Evolutionary conservation across 2,329 filamentous ascomycete genomes (phyloP).

Genomic region (Tolypocladium endophyticum): DNA sequence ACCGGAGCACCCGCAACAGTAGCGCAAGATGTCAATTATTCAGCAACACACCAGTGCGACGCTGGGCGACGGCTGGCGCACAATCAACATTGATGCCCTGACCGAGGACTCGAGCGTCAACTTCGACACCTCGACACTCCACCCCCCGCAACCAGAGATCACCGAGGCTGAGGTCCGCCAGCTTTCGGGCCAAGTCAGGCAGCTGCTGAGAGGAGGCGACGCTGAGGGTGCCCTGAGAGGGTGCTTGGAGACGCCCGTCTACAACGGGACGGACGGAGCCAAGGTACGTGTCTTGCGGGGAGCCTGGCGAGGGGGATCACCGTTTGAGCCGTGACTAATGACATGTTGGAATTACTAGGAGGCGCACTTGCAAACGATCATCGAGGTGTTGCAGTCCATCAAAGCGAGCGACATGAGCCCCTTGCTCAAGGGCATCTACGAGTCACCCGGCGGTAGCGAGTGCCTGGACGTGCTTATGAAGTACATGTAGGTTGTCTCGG

Average conservation of each 20-base stretch:
- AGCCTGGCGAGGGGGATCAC: neutral
- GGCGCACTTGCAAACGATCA: conserved; percentile 74
- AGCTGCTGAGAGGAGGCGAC: conserved; percentile 79
- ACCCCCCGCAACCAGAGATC: conserved; percentile 64
- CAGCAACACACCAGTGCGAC: conserved; percentile 52
- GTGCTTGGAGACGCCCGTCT: conserved; percentile 79
- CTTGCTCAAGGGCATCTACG: conserved; percentile 72
- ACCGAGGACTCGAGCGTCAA: conserved; percentile 84
- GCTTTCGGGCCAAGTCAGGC: conserved; percentile 71
- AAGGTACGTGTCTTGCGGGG: conserved; percentile 30
- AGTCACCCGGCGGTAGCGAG: conserved; percentile 69
- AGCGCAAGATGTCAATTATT: conserved; percentile 49
- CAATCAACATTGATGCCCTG: conserved; percentile 87
- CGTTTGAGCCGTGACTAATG: neutral
- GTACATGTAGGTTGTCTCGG: conserved; percentile 61
- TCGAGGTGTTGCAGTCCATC: conserved; percentile 92
- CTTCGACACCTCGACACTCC: conserved; percentile 79
- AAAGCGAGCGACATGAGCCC: conserved; percentile 93
- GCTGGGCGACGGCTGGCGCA: conserved; percentile 62
- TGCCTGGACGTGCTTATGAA: conserved; percentile 92
- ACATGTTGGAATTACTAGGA: conserved; percentile 42
- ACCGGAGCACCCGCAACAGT: neutral
- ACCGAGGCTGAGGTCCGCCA: conserved; percentile 69
- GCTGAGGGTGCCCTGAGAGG: conserved; percentile 75
- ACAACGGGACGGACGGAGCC: conserved; percentile 45